These are phyloP conservation scores for Pichia sp. DNA, from an alignment of 1,139 yeast species.

Conservation along the genomic window DNA sequence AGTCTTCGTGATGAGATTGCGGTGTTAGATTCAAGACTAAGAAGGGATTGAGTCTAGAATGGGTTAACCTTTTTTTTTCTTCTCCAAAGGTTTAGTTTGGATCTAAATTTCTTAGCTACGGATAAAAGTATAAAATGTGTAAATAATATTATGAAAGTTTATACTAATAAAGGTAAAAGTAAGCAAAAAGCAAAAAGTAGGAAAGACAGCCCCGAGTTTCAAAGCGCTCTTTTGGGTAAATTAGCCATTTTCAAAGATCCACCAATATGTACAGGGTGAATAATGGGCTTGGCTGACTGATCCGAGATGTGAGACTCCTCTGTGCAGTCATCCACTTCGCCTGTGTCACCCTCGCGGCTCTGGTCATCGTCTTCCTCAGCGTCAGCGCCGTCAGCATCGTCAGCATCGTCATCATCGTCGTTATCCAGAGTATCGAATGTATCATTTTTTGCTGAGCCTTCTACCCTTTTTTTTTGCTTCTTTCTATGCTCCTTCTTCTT, in stretches of 20 bases:
- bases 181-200: background rate
- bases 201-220: too few species aligned
- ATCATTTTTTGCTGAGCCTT: background rate
- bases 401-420: background rate
- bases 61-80: background rate
- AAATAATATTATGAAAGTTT: background rate
- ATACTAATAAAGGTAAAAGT: background rate
- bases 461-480: too few species aligned
- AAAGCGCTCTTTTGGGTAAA: too few species aligned
- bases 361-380: background rate
- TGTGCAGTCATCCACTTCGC: background rate
- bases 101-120: background rate
- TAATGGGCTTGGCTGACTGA: too few species aligned
- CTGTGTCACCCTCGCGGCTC: too few species aligned
- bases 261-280: background rate
- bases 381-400: background rate
- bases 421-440: background rate
- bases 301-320: background rate
- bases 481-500: background rate
- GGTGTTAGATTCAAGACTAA: slow-evolving; percentile 30
- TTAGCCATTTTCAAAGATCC: background rate
- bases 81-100: background rate
- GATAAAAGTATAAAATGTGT: background rate
- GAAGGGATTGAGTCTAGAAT: slow-evolving; percentile 4
- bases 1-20: slow-evolving; percentile 59